Evolutionary conservation across 164 flowering plant species (phyloP).

Genomic region (Tetrastigma voinierianum): DNA sequence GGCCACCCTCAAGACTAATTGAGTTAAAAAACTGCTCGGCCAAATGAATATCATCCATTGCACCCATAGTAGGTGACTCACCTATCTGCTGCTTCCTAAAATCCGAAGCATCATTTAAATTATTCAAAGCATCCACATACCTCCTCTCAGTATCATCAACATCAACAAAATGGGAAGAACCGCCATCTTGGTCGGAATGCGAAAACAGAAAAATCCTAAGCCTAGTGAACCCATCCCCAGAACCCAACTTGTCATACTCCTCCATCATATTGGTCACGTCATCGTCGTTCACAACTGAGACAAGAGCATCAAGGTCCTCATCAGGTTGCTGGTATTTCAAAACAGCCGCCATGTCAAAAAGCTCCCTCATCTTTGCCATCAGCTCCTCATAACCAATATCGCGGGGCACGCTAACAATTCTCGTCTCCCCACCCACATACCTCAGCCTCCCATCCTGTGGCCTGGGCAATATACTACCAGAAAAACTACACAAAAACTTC

Average conservation of each 20-base stretch:
- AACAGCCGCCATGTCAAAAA: constrained; percentile 63
- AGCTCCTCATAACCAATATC: constrained; percentile 68
- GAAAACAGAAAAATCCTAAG: constrained; percentile 82
- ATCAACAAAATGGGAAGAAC: constrained; percentile 50
- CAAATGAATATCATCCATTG: constrained; percentile 35
- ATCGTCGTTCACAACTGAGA: constrained; percentile 95
- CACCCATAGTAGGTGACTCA: constrained; percentile 40
- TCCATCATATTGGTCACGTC: constrained; percentile 99
- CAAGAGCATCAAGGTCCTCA: constrained; percentile 97
- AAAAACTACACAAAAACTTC: constrained; percentile 87
- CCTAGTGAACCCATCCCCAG: constrained; percentile 79
- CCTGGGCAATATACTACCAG: constrained; percentile 87
- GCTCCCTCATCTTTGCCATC: constrained; percentile 78
- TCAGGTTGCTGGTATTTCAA: constrained; percentile 98
- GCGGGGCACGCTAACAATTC: constrained; percentile 79
- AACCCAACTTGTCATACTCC: constrained; percentile 90
- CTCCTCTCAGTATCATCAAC: constrained; percentile 79
- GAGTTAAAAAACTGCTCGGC: constrained; percentile 59
- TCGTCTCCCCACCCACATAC: constrained; percentile 95
- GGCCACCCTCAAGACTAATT: constrained; percentile 42
- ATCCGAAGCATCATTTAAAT: constrained; percentile 59
- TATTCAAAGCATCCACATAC: constrained; percentile 96
- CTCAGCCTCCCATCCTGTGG: constrained; percentile 94
- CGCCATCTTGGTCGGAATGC: constrained; percentile 56
- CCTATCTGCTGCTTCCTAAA: constrained; percentile 43